Percentiles rank a stretch among this genome's conserved stretches.
Conservation (phyloP, 2,329 filamentous ascomycete genomes). For the Penicillium frequentans region DNA sequence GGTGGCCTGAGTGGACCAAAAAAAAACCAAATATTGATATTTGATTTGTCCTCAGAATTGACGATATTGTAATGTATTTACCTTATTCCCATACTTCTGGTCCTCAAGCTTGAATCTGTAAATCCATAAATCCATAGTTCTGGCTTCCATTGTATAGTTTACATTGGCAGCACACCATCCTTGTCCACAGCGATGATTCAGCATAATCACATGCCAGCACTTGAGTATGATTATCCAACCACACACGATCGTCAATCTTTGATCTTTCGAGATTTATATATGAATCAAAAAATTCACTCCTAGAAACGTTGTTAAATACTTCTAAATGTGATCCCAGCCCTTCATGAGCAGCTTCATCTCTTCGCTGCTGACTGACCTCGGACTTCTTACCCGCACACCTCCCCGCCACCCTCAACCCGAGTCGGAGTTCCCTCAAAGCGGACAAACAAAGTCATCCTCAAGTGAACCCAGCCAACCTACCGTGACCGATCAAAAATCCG, state of each 20-base stretch:
- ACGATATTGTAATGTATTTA: neutral
- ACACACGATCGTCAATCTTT: neutral
- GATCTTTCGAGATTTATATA: neutral
- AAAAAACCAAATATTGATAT: neutral
- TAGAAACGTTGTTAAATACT: neutral
- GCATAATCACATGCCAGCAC: conserved; percentile 19
- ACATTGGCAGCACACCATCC: no score
- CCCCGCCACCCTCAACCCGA: conserved; percentile 23
- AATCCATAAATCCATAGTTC: neutral
- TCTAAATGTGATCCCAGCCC: conserved; percentile 22
- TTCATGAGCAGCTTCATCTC: conserved; percentile 48
- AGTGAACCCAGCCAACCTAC: conserved; percentile 14
- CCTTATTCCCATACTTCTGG: neutral
- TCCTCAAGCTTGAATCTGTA: neutral
- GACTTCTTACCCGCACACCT: conserved; percentile 43
- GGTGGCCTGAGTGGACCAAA: neutral
- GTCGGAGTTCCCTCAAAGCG: conserved; percentile 22
- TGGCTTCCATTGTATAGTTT: no score
- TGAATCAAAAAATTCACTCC: neutral
- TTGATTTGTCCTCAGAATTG: neutral
- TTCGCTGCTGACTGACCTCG: conserved; percentile 45
- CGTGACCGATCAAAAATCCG: conserved; percentile 13
- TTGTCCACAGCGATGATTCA: conserved; percentile 21
- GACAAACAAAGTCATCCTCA: conserved; percentile 22
- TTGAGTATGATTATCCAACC: neutral